Evolutionary conservation across 306 rosid species (phyloP).

Genomic region (Casuarina glauca): DNA sequence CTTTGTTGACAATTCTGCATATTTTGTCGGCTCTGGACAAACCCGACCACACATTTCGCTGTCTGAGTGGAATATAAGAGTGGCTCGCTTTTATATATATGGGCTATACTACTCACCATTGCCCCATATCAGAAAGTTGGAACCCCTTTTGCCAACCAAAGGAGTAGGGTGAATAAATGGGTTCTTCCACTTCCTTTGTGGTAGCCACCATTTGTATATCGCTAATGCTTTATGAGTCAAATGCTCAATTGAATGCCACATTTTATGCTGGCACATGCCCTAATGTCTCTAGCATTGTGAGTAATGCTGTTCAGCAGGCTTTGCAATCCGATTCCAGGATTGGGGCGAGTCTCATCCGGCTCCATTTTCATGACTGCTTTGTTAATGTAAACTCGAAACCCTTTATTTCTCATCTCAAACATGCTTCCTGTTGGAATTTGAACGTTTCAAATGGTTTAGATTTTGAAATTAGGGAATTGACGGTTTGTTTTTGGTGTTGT

Average conservation of each 20-base stretch:
- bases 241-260: slow-evolving; percentile 54
- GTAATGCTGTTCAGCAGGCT: slow-evolving; percentile 47
- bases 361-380: slow-evolving; percentile 74
- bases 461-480: neutral
- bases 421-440: neutral
- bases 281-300: slow-evolving; percentile 53
- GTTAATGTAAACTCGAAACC: slow-evolving; percentile 45
- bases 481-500: neutral
- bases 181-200: slow-evolving; percentile 7
- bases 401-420: neutral
- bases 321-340: slow-evolving; percentile 56
- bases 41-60: neutral
- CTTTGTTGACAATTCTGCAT: neutral
- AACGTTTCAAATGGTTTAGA: neutral
- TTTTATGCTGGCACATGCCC: slow-evolving; percentile 61
- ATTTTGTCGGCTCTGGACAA: neutral
- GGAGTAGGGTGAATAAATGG: slow-evolving; percentile 27
- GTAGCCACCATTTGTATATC: slow-evolving; percentile 21
- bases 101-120: neutral
- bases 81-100: neutral
- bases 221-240: slow-evolving; percentile 23
- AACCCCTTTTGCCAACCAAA: neutral
- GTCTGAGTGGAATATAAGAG: neutral
- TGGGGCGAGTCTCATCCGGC: slow-evolving; percentile 61
- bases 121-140: neutral